Conservation (phyloP, 768 basidiomycete genomes). For the Tylopilus plumbeoviolaceoides region DNA sequence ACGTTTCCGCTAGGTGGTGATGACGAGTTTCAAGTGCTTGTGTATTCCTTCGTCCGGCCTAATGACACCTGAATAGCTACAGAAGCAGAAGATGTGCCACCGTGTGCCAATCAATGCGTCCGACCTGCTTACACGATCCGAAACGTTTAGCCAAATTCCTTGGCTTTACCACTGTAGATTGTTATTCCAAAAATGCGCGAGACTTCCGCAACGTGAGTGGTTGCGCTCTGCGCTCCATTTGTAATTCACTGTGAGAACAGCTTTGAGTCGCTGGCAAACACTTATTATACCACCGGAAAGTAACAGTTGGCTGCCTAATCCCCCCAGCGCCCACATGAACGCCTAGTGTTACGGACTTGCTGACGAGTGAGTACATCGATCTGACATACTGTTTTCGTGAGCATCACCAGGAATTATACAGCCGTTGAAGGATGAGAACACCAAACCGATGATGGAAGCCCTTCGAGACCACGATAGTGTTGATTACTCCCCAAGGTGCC, state of each 20-base stretch:
- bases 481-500: conserved; percentile 44
- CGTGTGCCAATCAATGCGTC: background rate
- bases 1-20: conserved; percentile 42
- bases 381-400: too few relatives aligned
- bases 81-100: conserved; percentile 51
- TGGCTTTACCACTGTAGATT: conserved; percentile 64
- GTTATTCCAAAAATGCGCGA: background rate
- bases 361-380: too few relatives aligned
- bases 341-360: too few relatives aligned
- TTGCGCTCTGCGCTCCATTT: conserved; percentile 8
- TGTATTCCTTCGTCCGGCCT: conserved; percentile 55
- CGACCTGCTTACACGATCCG: background rate
- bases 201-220: background rate
- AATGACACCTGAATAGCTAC: conserved; percentile 63
- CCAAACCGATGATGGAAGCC: too few relatives aligned
- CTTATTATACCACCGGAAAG: too few relatives aligned
- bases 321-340: too few relatives aligned
- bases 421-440: too few relatives aligned
- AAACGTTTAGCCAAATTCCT: conserved; percentile 45
- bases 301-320: too few relatives aligned
- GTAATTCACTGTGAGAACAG: too few relatives aligned
- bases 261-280: too few relatives aligned
- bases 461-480: conserved; percentile 25
- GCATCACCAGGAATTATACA: too few relatives aligned
- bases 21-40: conserved; percentile 60